phyloP scores from a whole-genome alignment of 306 rosid species.

The Oxytropis ochrocephala region DNA sequence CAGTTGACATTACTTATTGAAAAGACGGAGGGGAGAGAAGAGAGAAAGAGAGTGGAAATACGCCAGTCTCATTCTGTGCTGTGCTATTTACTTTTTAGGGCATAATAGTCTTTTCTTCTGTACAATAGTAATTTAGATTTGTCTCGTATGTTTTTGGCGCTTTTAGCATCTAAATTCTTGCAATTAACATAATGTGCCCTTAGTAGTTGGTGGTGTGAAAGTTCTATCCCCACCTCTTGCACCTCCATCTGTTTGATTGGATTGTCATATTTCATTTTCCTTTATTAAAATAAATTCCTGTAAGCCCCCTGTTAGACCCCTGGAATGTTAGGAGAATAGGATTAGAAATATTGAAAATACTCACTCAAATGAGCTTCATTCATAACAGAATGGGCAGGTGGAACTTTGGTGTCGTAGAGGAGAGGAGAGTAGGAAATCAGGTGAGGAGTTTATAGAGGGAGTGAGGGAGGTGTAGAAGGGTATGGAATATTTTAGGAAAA shows the following conservation, averaged over 20 bases:
- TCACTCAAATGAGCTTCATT: too few relatives aligned
- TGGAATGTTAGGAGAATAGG: too few relatives aligned
- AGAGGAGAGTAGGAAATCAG: too few relatives aligned
- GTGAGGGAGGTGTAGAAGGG: too few relatives aligned
- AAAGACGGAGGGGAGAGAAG: background rate
- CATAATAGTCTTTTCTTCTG: background rate
- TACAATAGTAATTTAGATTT: constrained; percentile 1
- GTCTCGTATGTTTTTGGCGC: background rate
- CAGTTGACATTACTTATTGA: background rate
- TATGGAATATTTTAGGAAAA: too few relatives aligned
- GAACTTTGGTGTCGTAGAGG: too few relatives aligned
- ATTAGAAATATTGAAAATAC: too few relatives aligned
- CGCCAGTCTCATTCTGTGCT: background rate
- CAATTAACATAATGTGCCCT: constrained; percentile 3
- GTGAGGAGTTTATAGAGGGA: too few relatives aligned
- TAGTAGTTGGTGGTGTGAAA: constrained; percentile 10
- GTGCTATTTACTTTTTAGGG: background rate
- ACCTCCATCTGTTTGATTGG: constrained; percentile 11
- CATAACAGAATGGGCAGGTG: too few relatives aligned
- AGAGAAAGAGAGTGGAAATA: background rate
- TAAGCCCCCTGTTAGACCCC: background rate
- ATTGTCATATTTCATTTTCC: background rate
- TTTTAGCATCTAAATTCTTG: background rate
- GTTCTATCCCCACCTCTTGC: background rate
- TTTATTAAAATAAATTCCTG: background rate